Evolutionary conservation across 1,284 basidiomycete genomes (phyloP).

Genomic region (Naganishia albida): DNA sequence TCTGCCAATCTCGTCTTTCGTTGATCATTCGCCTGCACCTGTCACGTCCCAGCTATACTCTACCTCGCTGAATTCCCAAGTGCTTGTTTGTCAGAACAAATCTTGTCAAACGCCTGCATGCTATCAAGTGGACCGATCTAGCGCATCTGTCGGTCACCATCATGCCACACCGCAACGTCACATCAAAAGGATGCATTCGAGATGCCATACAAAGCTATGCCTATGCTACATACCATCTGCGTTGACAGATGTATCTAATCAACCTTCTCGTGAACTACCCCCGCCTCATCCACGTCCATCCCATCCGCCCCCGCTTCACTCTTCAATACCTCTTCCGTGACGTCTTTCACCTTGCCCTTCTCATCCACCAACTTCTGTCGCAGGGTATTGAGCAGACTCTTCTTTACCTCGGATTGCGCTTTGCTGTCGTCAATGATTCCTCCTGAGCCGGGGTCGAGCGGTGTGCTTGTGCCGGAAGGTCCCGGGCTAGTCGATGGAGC

Average conservation of each 20-base stretch:
- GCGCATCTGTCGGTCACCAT: too few species aligned
- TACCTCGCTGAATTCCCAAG: too few species aligned
- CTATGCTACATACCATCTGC: too few species aligned
- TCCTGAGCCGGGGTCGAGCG: not conserved
- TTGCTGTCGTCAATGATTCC: constrained; percentile 21
- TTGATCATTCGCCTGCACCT: not conserved
- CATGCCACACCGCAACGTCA: not conserved
- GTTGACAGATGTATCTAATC: constrained; percentile 4
- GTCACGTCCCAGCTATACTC: too few species aligned
- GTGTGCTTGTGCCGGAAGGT: not conserved
- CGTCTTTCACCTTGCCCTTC: constrained; percentile 19
- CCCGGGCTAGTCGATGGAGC: constrained; percentile 4
- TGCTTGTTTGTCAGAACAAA: too few species aligned
- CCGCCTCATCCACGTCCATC: constrained; percentile 14
- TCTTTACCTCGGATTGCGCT: constrained; percentile 27
- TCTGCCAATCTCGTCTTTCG: not conserved
- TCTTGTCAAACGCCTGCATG: too few species aligned
- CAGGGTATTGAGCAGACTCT: constrained; percentile 30
- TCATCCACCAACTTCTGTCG: constrained; percentile 28
- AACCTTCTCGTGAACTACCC: constrained; percentile 19
- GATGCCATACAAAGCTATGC: not conserved
- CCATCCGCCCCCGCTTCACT: not conserved
- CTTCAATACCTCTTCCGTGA: constrained; percentile 20
- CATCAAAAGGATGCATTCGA: not conserved
- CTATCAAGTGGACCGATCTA: too few species aligned